Base-by-base conservation (phyloP, 1,139 yeast genomes). In the Saccharomycopsis crataegensis region DNA sequence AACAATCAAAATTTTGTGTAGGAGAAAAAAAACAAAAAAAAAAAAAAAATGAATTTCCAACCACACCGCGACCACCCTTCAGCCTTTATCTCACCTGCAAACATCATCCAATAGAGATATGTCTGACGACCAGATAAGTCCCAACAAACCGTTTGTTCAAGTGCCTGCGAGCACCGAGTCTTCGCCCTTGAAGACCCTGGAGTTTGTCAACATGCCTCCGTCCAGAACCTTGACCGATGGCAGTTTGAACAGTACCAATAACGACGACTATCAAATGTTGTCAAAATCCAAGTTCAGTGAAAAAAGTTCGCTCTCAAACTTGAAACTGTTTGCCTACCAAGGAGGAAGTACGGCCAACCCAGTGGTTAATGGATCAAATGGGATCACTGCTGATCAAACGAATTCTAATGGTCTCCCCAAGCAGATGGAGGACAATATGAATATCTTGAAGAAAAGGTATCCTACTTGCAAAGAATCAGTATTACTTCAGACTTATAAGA, bases 121-220 rank as follows among this genome's bases (percentile, higher is more conserved):
- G 44, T n/a, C 33, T 2, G 40, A 36, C 28, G 14, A 44, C 14
- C 32, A 11, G 34, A 11, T 37, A 11, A 42, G 32, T 12, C 43
- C 56, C 4, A 40, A 38, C 22, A 48, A 45, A 22, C 57, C 55
- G 12, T 46, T 50, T 42, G 40, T 56, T 36, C 58, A 56, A 46
- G 57, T 56, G 8, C 58, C 58, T 31, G 44, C 56, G 17, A 52
- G 55, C 41, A 36, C 43, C 22, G 57, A 54, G 8, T 9, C 42
- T 9, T 54, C 57, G 33, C 57, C 57, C 6, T 12, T 45, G 33
- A 48, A 48, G 22, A 16, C 12, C 14, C 22, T 16, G 32, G 28
- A 22, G 28, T 22, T 22, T 4, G n/a, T 40, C 40, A 28, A 12
- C 17, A 12, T 44, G 43, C 56, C 56, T 22, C 55, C 55, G 6